Conservation (phyloP, 805 yeast genomes). For the Candida ovalis region DNA sequence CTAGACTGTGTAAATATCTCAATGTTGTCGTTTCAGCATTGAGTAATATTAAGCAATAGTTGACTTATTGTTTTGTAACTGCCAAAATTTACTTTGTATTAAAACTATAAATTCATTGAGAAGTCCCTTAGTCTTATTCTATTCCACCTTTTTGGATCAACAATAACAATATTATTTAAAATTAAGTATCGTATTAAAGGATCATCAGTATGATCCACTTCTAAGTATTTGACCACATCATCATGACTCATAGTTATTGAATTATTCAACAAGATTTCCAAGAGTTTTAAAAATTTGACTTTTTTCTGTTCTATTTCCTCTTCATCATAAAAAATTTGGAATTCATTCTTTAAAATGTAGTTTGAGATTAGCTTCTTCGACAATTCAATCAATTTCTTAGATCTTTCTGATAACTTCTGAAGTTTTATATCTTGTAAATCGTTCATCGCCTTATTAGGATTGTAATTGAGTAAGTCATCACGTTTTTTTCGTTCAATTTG, state of each 20-base stretch:
- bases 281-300: slow-evolving; percentile 22
- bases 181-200: slow-evolving; percentile 31
- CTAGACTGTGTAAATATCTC: too few relatives aligned
- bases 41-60: too few relatives aligned
- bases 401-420: slow-evolving; percentile 14
- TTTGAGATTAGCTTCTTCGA: slow-evolving; percentile 26
- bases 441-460: slow-evolving; percentile 1
- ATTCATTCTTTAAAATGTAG: slow-evolving; percentile 26
- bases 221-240: slow-evolving; percentile 15
- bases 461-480: slow-evolving; percentile 4
- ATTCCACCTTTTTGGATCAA: slow-evolving; percentile 26
- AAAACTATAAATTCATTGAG: slow-evolving; percentile 9
- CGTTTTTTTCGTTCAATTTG: slow-evolving; percentile 6
- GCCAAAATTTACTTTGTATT: too few relatives aligned
- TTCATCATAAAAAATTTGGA: slow-evolving; percentile 18
- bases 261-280: slow-evolving; percentile 31
- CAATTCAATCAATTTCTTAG: slow-evolving; percentile 21
- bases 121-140: slow-evolving; percentile 27
- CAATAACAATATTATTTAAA: slow-evolving; percentile 24
- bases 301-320: slow-evolving; percentile 20
- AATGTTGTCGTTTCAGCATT: too few relatives aligned
- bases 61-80: too few relatives aligned
- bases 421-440: slow-evolving; percentile 10
- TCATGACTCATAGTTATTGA: slow-evolving; percentile 15
- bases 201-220: slow-evolving; percentile 31